Evolutionary conservation across 2,329 filamentous ascomycete species (phyloP).

Genomic region (Phialophora tarda): DNA sequence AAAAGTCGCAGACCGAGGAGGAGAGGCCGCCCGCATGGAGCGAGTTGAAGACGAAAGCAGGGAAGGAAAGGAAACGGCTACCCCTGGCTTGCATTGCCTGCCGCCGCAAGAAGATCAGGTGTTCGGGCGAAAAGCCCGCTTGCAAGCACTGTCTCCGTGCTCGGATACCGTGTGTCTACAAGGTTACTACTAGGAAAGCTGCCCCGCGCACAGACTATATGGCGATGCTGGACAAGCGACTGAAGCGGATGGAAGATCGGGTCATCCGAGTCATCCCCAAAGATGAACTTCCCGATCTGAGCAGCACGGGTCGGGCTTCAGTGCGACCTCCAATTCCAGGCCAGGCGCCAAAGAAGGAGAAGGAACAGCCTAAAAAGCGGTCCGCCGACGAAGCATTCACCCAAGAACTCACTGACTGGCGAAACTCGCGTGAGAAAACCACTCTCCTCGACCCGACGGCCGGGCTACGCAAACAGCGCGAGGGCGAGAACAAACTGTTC

Average conservation of each 20-base stretch:
- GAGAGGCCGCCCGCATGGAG: slow-evolving; percentile 73
- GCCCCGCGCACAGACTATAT: slow-evolving; percentile 97
- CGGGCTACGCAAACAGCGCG: slow-evolving; percentile 66
- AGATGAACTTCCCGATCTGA: slow-evolving; percentile 72
- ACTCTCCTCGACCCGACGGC: slow-evolving; percentile 46
- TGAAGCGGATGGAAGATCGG: slow-evolving; percentile 97
- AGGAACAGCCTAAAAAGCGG: slow-evolving; percentile 69
- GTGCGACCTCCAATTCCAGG: slow-evolving; percentile 77
- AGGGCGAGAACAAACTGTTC: slow-evolving; percentile 74
- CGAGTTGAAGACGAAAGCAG: slow-evolving; percentile 86
- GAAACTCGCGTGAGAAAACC: slow-evolving; percentile 56
- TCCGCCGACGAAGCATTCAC: slow-evolving; percentile 86
- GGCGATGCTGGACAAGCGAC: slow-evolving; percentile 95
- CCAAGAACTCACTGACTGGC: slow-evolving; percentile 80
- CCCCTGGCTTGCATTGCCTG: slow-evolving; percentile 96
- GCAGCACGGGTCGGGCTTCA: slow-evolving; percentile 74
- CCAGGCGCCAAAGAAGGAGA: slow-evolving; percentile 60
- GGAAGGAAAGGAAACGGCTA: slow-evolving; percentile 91
- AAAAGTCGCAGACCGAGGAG: slow-evolving; percentile 57
- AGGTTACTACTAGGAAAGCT: slow-evolving; percentile 91
- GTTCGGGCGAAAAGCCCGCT: slow-evolving; percentile 94
- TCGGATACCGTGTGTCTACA: slow-evolving; percentile 95
- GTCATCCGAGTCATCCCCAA: slow-evolving; percentile 96
- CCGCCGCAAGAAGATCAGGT: slow-evolving; percentile 95
- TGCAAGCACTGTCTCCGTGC: slow-evolving; percentile 96